Conservation (phyloP, 2,329 filamentous ascomycete genomes). For the Orbilia blumenaviensis region DNA sequence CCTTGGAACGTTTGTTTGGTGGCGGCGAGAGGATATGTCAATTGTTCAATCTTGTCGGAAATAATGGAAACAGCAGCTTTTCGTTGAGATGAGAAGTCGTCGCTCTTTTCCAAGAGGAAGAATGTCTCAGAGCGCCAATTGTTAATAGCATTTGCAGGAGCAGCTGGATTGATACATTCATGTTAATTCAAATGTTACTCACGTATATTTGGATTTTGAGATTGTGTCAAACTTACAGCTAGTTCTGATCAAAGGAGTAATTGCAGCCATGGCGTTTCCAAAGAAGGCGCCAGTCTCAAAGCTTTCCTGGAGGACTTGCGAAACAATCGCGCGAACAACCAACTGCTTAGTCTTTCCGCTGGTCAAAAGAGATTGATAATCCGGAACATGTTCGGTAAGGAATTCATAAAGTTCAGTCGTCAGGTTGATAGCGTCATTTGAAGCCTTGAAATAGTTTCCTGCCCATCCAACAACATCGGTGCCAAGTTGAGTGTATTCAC, state of each 20-base stretch:
- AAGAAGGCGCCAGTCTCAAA: constrained; percentile 47
- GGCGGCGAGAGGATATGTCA: constrained; percentile 49
- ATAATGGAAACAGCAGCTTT: constrained; percentile 37
- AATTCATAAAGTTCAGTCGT: constrained; percentile 51
- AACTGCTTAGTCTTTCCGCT: constrained; percentile 50
- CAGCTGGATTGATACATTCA: constrained; percentile 20
- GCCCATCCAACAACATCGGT: constrained; percentile 50
- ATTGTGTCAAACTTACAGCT: constrained; percentile 30
- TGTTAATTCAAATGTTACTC: background rate
- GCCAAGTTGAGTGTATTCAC: constrained; percentile 39
- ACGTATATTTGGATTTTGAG: background rate
- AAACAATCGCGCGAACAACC: constrained; percentile 51
- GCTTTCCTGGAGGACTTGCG: constrained; percentile 49
- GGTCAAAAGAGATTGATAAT: constrained; percentile 32
- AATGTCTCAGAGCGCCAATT: constrained; percentile 51
- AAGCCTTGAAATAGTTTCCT: constrained; percentile 51
- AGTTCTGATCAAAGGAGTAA: constrained; percentile 35
- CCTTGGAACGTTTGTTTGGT: constrained; percentile 36
- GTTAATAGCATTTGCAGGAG: constrained; percentile 33
- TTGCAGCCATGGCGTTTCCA: constrained; percentile 37
- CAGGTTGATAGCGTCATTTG: constrained; percentile 43
- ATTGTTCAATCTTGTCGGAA: constrained; percentile 48
- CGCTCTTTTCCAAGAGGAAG: constrained; percentile 51
- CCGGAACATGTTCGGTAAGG: constrained; percentile 44
- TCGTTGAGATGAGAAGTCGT: constrained; percentile 41